Base-by-base conservation (phyloP, 257 asterid species). In the Nicotiana attenuata region DNA sequence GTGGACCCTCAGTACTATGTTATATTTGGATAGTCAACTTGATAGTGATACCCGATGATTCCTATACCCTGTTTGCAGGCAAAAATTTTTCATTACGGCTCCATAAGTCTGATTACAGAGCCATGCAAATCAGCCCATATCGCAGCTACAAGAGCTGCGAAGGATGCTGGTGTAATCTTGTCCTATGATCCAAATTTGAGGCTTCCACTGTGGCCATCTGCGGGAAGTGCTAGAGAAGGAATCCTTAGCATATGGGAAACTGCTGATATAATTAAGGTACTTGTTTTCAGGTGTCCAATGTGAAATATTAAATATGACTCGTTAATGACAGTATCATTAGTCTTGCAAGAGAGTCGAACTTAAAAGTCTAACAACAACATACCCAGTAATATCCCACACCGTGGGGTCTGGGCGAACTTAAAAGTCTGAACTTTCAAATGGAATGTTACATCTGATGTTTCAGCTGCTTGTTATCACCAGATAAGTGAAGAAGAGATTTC, bases 181-280 rank as follows among this genome's bases (percentile, higher is more conserved):
- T 96, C 99, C 1, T 96, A 96, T 78, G 99, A 96, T 87, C 99
- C 99, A 59, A 96, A 96, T 88, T 87, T 96, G 87, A 90, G 99
- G 91, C 98, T 96, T 82, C 99, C 99, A 1, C 84, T 96, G 83
- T 96, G 99, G 99, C 91, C 97, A 19, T 96, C 98, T 65, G 96
- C 97, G 56, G 94, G 94, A 24, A 92, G 92, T 90, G 99, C 99
- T 31, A 89, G 99, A 87, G 93, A 96, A 91, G 99, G 99, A 85
- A 96, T 96, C 83, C 89, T 94, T 84, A 93, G 98, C 90, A 93
- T 93, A 84, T 96, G 99, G 98, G 93, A 94, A 14, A 89, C 90
- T 80, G 98, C 98, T 82, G 99, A 96, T 82, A 87, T 96, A 47
- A 96, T 94, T 77, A 96, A 96, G 98, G 99, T 96, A 84, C 76